Conservation (phyloP, 768 basidiomycete species). For the Collybia mongolica region DNA sequence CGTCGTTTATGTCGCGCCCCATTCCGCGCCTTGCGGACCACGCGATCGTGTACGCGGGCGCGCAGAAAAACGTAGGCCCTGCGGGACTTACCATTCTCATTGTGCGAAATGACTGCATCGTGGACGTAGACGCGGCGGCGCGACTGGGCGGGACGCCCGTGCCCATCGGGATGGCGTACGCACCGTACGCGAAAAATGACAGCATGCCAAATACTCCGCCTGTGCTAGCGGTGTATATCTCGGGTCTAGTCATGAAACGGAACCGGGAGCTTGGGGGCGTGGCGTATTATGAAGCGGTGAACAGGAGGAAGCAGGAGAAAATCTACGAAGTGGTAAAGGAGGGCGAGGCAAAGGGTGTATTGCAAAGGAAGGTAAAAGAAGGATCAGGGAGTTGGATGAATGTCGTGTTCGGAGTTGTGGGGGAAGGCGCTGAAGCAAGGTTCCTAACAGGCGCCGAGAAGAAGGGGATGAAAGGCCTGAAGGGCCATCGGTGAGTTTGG, state of each 20-base stretch:
- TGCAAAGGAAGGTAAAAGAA: conserved; percentile 67
- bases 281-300: conserved; percentile 60
- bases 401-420: conserved; percentile 77
- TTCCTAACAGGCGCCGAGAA: conserved; percentile 83
- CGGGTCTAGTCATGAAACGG: conserved; percentile 78
- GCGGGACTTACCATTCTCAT: conserved; percentile 92
- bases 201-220: conserved; percentile 94
- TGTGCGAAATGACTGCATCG: conserved; percentile 91
- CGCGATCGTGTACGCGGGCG: conserved; percentile 94
- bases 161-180: conserved; percentile 82
- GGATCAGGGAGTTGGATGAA: conserved; percentile 95
- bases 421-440: conserved; percentile 66
- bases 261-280: conserved; percentile 67
- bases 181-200: conserved; percentile 69
- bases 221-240: conserved; percentile 87
- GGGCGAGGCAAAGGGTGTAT: conserved; percentile 70
- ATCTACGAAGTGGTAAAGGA: conserved; percentile 72
- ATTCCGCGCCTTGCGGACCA: conserved; percentile 88
- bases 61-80: conserved; percentile 97
- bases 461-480: conserved; percentile 79
- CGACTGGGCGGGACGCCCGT: conserved; percentile 71
- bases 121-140: conserved; percentile 81
- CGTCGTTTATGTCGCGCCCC: conserved; percentile 93
- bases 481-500: conserved; percentile 82
- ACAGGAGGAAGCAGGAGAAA: conserved; percentile 71